Evolutionary conservation across 2,329 filamentous ascomycete genomes (phyloP), one percentile per base, ranked within the genome.

Genomic region (Trichoderma semiorbis): DNA sequence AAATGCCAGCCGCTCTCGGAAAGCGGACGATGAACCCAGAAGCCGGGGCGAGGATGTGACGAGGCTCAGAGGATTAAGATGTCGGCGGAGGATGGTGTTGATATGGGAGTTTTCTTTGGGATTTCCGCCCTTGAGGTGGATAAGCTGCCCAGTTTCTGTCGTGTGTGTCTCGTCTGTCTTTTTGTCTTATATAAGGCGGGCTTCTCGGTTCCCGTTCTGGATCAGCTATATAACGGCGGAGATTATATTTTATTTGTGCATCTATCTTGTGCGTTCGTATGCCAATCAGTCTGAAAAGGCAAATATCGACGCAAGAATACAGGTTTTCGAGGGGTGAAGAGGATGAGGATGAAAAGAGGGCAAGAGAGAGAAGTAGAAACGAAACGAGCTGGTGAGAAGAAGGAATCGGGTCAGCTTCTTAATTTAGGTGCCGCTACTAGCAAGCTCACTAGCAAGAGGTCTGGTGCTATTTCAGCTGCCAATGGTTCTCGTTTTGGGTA

Each of bases 351-450:
- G 30, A 39, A 60, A 24, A 24, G 21, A 24, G 21, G 21, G 34
- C 28, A 14, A 24, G 53, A 24, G 24, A 61, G 32, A 21, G 36
- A 39, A 39, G 66, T 14, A 26, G 34, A 67, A n/a, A 32, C n/a
- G 64, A 32, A 57, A 60, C 39, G 24, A n/a, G 32, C 53, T 60
- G 36, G 57, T 53, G 65, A 60, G 43, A 53, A 60, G 43, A 53
- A 32, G 53, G 64, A 30, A 61, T 24, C 36, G 34, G 66, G 66
- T 69, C 66, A 69, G 66, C 66, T 61, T 61, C 66, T 69, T 69
- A 69, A 61, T 69, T 61, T 69, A 69, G 55, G 66, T 69, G 66
- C 66, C 55, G 55, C 66, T 69, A 69, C 66, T 55, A 55, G 50
- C 16, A 21, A 47, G 34, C 21, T 43, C 16, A 16, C 36, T 26